phyloP scores from a whole-genome alignment of 2,329 filamentous ascomycete genomes.

The Cladosporium colombiae region DNA sequence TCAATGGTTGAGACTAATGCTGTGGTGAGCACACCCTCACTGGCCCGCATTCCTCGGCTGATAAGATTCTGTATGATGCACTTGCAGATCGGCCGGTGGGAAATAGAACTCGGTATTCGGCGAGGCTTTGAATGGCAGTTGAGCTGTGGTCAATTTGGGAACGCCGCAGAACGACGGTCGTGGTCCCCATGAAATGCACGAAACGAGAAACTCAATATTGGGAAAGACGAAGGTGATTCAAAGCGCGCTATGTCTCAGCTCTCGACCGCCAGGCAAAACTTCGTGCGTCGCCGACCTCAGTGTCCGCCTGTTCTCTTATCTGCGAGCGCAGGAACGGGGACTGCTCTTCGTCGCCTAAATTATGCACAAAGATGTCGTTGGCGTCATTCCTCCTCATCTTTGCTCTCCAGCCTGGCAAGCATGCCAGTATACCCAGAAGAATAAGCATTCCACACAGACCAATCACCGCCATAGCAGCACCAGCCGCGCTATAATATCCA shows the following conservation, averaged over 20 bases:
- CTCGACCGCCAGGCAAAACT: background rate
- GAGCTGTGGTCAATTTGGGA: background rate
- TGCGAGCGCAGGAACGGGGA: background rate
- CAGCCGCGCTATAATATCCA: slow-evolving; percentile 5
- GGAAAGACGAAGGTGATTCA: background rate
- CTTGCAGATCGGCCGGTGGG: no score
- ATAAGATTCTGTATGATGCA: no score
- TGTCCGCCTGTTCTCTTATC: background rate
- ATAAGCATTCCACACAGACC: slow-evolving; percentile 10
- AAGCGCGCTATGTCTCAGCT: background rate
- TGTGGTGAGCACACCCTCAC: no score
- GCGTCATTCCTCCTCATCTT: background rate
- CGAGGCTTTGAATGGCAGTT: background rate
- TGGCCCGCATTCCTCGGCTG: no score
- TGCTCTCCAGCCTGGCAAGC: background rate
- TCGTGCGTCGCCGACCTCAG: background rate
- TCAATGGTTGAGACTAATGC: no score
- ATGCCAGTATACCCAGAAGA: slow-evolving; percentile 4
- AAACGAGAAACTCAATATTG: no score
- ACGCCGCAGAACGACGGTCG: background rate
- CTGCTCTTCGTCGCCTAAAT: slow-evolving; percentile 7
- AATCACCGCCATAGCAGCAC: background rate
- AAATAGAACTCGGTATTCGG: no score
- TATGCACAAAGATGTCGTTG: background rate
- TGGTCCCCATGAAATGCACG: background rate